Percentiles rank a stretch among this genome's conserved stretches.
Conservation (phyloP, 495 filamentous ascomycete species). For the Hypoxylon cercidicola region DNA sequence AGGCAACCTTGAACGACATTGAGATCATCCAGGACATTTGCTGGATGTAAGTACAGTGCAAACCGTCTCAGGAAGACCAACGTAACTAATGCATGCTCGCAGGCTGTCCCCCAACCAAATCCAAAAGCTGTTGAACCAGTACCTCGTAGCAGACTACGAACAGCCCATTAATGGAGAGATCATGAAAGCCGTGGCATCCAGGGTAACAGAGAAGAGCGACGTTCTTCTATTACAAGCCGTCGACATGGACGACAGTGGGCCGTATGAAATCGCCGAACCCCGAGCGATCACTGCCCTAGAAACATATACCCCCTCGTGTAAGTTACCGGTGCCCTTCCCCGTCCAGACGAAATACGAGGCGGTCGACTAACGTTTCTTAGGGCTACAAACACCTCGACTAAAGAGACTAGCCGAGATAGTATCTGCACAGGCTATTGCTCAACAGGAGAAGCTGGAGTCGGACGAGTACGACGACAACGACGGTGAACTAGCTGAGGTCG, state of each 20-base stretch:
- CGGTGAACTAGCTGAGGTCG: constrained; percentile 54
- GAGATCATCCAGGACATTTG: constrained; percentile 99
- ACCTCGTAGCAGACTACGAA: constrained; percentile 98
- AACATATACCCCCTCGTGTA: constrained; percentile 96
- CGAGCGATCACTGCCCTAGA: constrained; percentile 95
- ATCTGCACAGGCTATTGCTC: constrained; percentile 91
- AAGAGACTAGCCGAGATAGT: constrained; percentile 98
- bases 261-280: constrained; percentile 98
- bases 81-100: constrained; percentile 33
- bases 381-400: constrained; percentile 94
- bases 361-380: constrained; percentile 52
- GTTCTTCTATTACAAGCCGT: constrained; percentile 91
- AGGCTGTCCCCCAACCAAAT: constrained; percentile 99
- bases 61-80: not conserved
- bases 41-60: constrained; percentile 83
- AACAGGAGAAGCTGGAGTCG: constrained; percentile 83
- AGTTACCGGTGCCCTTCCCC: constrained; percentile 47
- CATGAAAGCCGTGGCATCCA: constrained; percentile 98
- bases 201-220: constrained; percentile 98
- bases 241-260: constrained; percentile 99
- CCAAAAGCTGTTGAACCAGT: constrained; percentile 98
- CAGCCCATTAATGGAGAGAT: constrained; percentile 99
- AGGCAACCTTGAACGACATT: constrained; percentile 98
- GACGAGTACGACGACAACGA: constrained; percentile 54
- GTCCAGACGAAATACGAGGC: constrained; percentile 11